A percentile compares a stretch with the other conserved stretches of the same genome.
Evolutionary conservation across 352 stramenopile species (phyloP).

Genomic region (Pythium rhizo-oryzae): DNA sequence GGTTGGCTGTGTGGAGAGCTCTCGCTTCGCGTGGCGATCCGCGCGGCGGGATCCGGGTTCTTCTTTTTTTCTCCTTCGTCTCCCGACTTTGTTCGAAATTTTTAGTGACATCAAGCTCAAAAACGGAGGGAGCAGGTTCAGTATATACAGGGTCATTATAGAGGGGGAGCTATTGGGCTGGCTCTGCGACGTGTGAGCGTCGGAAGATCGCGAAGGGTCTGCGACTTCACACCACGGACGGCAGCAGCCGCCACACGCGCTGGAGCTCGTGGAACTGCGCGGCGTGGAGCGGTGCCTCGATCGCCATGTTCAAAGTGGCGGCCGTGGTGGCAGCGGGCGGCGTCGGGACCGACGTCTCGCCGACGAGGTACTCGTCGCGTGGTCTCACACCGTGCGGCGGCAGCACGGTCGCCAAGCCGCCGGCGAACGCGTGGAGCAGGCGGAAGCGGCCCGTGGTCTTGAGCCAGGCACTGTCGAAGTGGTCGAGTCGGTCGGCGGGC

Average conservation of each 20-base stretch:
- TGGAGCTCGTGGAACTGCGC: slow-evolving; percentile 26
- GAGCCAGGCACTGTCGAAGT: slow-evolving; percentile 53
- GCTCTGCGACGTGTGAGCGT: slow-evolving; percentile 12
- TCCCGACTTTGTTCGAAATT: neutral
- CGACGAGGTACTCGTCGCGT: neutral
- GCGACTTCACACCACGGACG: neutral
- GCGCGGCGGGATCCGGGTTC: neutral
- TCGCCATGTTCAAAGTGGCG: slow-evolving; percentile 5
- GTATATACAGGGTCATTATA: slow-evolving; percentile 2
- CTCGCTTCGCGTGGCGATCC: neutral
- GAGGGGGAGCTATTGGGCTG: neutral
- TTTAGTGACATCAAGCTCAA: slow-evolving; percentile 8
- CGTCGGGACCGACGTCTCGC: no score
- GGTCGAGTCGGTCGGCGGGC: slow-evolving; percentile 16
- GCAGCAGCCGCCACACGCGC: slow-evolving; percentile 2
- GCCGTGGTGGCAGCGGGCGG: neutral
- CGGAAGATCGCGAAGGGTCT: no score
- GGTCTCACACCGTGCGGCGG: slow-evolving; percentile 4
- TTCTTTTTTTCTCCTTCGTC: neutral
- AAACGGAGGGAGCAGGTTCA: neutral
- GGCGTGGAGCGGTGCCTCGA: slow-evolving; percentile 33
- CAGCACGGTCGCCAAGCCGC: slow-evolving; percentile 56
- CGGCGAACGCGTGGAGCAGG: slow-evolving; percentile 57
- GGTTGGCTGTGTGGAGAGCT: neutral
- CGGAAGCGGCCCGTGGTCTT: slow-evolving; percentile 42